phyloP scores from a whole-genome alignment of 2,329 filamentous ascomycete genomes.

The Aspergillus tanneri region DNA sequence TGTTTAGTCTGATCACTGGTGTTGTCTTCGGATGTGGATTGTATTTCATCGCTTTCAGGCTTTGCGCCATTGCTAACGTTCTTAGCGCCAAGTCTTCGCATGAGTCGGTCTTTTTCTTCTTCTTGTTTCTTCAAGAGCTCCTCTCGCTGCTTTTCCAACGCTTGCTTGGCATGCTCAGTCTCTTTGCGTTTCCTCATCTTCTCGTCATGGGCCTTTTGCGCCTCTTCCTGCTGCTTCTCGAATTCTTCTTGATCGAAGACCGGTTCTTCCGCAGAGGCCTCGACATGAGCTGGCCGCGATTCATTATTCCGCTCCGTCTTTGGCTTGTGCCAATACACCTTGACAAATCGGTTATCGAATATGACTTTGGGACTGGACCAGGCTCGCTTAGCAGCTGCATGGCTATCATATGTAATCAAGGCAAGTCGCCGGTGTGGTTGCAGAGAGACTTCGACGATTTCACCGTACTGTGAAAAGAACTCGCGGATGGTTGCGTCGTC shows the following conservation, averaged over 20 bases:
- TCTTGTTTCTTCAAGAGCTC: constrained; percentile 54
- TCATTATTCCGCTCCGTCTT: constrained; percentile 33
- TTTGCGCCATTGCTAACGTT: constrained; percentile 30
- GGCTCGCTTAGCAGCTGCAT: constrained; percentile 53
- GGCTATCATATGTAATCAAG: constrained; percentile 55
- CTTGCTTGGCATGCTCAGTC: constrained; percentile 50
- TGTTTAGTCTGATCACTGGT: constrained; percentile 51
- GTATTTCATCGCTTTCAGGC: constrained; percentile 24
- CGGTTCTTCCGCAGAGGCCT: constrained; percentile 39
- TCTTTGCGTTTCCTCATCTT: constrained; percentile 53
- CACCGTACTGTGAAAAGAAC: constrained; percentile 60
- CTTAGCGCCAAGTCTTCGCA: constrained; percentile 50
- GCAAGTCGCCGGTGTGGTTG: constrained; percentile 56
- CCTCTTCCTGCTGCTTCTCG: constrained; percentile 55
- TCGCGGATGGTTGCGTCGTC: constrained; percentile 53
- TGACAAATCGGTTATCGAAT: constrained; percentile 65
- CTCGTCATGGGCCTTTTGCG: constrained; percentile 57
- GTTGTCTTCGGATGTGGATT: constrained; percentile 33
- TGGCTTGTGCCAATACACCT: constrained; percentile 62
- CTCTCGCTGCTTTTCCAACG: constrained; percentile 54
- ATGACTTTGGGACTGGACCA: constrained; percentile 62
- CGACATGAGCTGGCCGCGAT: constrained; percentile 21
- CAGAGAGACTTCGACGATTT: constrained; percentile 55
- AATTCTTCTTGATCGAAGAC: constrained; percentile 56
- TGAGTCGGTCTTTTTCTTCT: constrained; percentile 53